Evolutionary conservation across 768 basidiomycete species (phyloP), one percentile per base, ranked within the genome.

Genomic region (Exidia glandulosa): DNA sequence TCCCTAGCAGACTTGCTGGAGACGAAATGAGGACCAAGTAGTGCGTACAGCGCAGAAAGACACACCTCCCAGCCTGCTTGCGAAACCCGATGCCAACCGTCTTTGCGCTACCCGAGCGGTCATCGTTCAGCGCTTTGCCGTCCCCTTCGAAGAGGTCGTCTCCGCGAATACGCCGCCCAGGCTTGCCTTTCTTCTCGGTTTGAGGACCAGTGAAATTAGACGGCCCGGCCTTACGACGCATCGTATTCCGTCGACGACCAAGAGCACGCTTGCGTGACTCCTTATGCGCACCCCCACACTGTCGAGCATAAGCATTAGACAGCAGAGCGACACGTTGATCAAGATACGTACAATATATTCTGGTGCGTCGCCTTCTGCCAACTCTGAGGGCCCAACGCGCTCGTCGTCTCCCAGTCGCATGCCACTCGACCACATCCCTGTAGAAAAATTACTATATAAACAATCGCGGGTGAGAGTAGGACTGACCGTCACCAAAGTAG

Each of bases 341-440:
- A n/a, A n/a, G 41, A 27, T 19, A 55, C 74, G 29, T 63, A 89
- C 89, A 77, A 90, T 80, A 67, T 84, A 90, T 73, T 90, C 87
- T 3, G 90, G 90, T 2, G 89, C 74, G 56, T 86, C 86, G 2
- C 78, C 81, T 27, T 70, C 68, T 36, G 78, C 77, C 41, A 80
- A 70, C 1, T 80, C 82, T 60, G 80, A 73, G 2, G 81, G 81
- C 0, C 72, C 71, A 27, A 87, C 69, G 41, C 70, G 73, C 2
- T 77, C 76, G 0, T 87, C 86, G 70, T 92, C 88, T 1, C 75
- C 75, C 13, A 92, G 76, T 54, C 88, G 80, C 16, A 72, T 81
- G 2, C 90, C 90, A 47, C 85, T 82, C 16, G 89, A 91, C 88
- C 88, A 92, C 66, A 85, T 88, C 9, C 89, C 88, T 91, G 63